phyloP scores from a whole-genome alignment of 2,329 filamentous ascomycete species.

The Septoria linicola region DNA sequence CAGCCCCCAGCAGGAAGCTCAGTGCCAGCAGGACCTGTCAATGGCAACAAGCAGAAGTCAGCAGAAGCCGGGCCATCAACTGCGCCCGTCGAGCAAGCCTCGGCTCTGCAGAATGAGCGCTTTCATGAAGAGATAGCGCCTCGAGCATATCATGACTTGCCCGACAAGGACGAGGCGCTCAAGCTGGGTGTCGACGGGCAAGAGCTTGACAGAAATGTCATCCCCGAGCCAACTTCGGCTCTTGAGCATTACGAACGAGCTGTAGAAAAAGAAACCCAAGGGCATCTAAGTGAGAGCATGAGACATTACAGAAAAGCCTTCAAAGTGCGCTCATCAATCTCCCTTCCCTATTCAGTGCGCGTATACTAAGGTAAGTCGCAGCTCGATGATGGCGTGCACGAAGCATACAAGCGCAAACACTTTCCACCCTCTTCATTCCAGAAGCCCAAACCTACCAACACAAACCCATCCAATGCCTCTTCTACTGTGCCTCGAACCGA shows the following conservation, averaged over 20 bases:
- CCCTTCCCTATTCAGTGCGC: neutral
- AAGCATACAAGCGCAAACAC: conserved; percentile 85
- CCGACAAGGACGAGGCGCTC: conserved; percentile 47
- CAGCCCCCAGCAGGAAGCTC: conserved; percentile 19
- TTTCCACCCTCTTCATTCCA: conserved; percentile 65
- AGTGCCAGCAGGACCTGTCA: neutral
- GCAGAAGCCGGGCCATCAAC: conserved; percentile 1
- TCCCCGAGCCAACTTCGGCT: conserved; percentile 66
- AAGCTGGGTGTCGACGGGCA: conserved; percentile 43
- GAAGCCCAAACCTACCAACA: conserved; percentile 46
- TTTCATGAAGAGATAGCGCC: conserved; percentile 43
- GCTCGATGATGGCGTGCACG: conserved; percentile 83
- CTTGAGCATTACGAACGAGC: conserved; percentile 91
- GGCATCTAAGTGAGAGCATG: conserved; percentile 84
- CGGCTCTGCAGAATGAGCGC: conserved; percentile 35
- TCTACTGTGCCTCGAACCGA: conserved; percentile 54
- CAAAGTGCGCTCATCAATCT: conserved; percentile 54
- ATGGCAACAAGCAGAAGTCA: conserved; percentile 8
- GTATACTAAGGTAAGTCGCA: conserved; percentile 45
- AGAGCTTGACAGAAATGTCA: conserved; percentile 38
- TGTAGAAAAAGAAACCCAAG: conserved; percentile 81
- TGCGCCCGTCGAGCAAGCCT: conserved; percentile 23
- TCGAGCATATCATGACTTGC: conserved; percentile 47
- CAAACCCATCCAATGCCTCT: conserved; percentile 47
- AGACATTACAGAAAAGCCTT: conserved; percentile 88